Evolutionary conservation across 345 rosid genomes (phyloP).

Genomic region (Clausena lansium): DNA sequence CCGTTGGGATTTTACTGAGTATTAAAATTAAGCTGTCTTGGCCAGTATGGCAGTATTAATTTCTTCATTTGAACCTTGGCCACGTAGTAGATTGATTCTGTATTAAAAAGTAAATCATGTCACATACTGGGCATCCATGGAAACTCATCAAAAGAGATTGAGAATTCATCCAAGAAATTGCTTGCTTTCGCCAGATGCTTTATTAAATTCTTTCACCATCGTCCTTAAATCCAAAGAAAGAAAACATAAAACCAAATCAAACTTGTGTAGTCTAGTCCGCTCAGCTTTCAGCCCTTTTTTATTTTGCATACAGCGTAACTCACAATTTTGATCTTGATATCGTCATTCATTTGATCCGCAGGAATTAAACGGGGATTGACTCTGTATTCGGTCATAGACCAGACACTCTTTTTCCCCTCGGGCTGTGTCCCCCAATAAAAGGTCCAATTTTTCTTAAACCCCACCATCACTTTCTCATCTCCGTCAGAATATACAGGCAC

Average conservation of each 20-base stretch:
- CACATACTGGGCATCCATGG: no score
- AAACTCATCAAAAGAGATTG: no score
- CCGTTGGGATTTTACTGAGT: no score
- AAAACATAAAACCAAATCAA: no score
- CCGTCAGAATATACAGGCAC: not conserved
- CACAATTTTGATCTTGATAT: not conserved
- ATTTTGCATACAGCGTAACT: not conserved
- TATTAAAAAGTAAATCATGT: no score
- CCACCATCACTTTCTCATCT: not conserved
- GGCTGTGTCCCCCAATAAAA: not conserved
- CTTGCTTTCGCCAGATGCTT: not conserved
- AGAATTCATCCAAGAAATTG: not conserved
- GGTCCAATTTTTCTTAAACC: not conserved
- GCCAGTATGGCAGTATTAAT: no score
- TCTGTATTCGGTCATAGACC: not conserved
- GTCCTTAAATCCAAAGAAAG: not conserved
- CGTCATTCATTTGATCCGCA: not conserved
- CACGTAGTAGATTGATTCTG: no score
- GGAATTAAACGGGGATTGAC: not conserved
- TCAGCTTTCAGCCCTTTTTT: not conserved
- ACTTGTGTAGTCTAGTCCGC: no score
- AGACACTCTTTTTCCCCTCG: not conserved
- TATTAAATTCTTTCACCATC: not conserved
- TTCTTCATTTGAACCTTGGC: no score
- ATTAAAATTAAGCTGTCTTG: no score